Evolutionary conservation across 2,329 filamentous ascomycete species (phyloP), one percentile per base, ranked within the genome.

Genomic region (Periglandula ipomoeae): DNA sequence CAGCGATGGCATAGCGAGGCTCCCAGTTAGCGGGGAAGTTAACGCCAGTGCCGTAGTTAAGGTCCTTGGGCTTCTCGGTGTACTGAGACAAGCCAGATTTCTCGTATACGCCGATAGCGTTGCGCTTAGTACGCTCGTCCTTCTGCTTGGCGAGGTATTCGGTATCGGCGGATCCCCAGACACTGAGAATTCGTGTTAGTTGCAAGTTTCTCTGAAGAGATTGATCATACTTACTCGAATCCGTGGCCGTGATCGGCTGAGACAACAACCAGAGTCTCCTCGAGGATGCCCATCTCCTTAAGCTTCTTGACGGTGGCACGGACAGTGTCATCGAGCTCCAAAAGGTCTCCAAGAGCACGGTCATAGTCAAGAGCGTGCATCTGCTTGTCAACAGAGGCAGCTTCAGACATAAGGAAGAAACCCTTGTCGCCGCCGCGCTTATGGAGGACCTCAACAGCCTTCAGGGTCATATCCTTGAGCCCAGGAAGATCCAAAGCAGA

Each of bases 231-330:
- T 57, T 56, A 70, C 65, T 90, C 88, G 63, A 94, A 94, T 48
- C 88, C 88, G 69, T 94, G 88, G 38, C 88, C 88, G 72, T 93
- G 88, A 61, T 94, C 87, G n/a, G 87, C 85, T 3, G 87, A 89
- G 44, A 93, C 85, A 44, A 94, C 63, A 55, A 94, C 74, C 3
- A 91, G 78, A 1, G 88, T 94, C 52, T 89, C 79, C 9, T 91
- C 79, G 27, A 89, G 75, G 49, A 81, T 75, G 50, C 77, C 77
- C 6, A 88, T 71, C 27, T 75, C 68, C 58, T 79, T 73, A 39
- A 94, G 81, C 61, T 87, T 82, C 42, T 74, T 74, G 47, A 91
- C 74, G 3, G 87, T 89, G 17, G 85, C 85, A 46, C 81, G 81
- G 56, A 94, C 71, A 4, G 88, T 89, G 67, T 94, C 87, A 61